Conservation (phyloP, 2,329 filamentous ascomycete genomes). For the Alternaria gaisen region DNA sequence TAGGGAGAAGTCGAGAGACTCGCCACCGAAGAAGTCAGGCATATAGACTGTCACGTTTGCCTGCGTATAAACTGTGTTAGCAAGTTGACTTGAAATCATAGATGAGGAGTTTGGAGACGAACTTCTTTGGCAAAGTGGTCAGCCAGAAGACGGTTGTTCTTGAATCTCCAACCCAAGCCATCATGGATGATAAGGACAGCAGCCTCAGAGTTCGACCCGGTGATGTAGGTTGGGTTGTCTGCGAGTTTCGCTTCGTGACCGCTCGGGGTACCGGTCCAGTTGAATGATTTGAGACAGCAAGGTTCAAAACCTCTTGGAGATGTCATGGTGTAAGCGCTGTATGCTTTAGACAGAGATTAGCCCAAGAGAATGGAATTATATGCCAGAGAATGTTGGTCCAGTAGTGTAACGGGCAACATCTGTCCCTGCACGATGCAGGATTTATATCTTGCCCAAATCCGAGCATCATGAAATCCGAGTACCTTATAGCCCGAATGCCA, state of each 20-base stretch:
- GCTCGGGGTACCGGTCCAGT: conserved; percentile 47
- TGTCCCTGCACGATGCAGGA: no score
- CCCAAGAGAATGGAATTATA: background rate
- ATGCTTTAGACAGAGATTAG: background rate
- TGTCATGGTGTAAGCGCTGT: background rate
- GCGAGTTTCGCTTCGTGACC: conserved; percentile 45
- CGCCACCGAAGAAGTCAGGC: background rate
- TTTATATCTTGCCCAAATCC: background rate
- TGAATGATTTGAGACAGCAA: conserved; percentile 44
- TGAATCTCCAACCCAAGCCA: conserved; percentile 57
- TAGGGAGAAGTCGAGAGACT: conserved; percentile 10
- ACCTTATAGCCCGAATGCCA: background rate
- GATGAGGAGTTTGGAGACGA: background rate
- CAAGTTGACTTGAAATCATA: background rate
- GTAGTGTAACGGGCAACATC: no score
- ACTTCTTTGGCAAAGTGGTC: conserved; percentile 53
- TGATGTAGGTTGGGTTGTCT: conserved; percentile 49
- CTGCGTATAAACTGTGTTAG: background rate
- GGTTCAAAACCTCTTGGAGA: conserved; percentile 12
- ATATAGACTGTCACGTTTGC: background rate
- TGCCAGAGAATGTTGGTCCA: no score
- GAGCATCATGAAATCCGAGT: background rate
- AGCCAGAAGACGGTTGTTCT: conserved; percentile 55
- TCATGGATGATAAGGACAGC: conserved; percentile 51
- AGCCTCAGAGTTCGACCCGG: conserved; percentile 49